A percentile compares a stretch with the other conserved stretches of the same genome.
Evolutionary conservation across 257 asterid genomes (phyloP).

Genomic region (Mitragyna speciosa): DNA sequence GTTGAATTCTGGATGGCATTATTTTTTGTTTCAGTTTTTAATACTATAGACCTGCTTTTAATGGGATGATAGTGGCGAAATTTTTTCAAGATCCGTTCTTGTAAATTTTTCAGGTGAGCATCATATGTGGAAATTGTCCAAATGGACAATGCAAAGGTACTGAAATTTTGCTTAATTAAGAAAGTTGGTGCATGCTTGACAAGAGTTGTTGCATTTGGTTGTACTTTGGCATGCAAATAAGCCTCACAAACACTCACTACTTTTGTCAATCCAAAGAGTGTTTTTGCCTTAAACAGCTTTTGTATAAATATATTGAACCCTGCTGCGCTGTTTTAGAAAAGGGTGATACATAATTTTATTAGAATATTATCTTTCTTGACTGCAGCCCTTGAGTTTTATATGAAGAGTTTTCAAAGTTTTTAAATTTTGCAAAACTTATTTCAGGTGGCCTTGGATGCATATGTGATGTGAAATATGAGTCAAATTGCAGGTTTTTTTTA

Average conservation of each 20-base stretch:
- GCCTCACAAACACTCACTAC: background rate
- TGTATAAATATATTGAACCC: background rate
- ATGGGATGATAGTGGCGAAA: background rate
- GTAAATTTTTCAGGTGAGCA: conserved; percentile 61
- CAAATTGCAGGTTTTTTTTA: conserved; percentile 67
- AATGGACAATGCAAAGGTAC: conserved; percentile 84
- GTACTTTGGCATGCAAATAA: background rate
- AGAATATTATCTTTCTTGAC: background rate
- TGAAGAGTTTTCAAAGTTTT: background rate
- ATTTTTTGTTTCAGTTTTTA: background rate
- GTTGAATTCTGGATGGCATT: background rate
- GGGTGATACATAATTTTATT: background rate
- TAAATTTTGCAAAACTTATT: background rate
- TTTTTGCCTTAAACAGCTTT: background rate
- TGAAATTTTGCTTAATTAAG: background rate
- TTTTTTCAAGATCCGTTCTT: conserved; percentile 11
- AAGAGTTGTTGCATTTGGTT: background rate
- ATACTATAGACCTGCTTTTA: background rate
- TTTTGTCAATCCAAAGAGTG: background rate
- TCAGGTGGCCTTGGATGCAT: conserved; percentile 95
- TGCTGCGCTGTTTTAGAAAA: background rate
- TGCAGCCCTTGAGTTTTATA: background rate
- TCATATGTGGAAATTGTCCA: conserved; percentile 86
- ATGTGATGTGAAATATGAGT: conserved; percentile 76
- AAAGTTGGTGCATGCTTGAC: background rate